phyloP scores from a whole-genome alignment of 257 asterid genomes.

The Salvia splendens region DNA sequence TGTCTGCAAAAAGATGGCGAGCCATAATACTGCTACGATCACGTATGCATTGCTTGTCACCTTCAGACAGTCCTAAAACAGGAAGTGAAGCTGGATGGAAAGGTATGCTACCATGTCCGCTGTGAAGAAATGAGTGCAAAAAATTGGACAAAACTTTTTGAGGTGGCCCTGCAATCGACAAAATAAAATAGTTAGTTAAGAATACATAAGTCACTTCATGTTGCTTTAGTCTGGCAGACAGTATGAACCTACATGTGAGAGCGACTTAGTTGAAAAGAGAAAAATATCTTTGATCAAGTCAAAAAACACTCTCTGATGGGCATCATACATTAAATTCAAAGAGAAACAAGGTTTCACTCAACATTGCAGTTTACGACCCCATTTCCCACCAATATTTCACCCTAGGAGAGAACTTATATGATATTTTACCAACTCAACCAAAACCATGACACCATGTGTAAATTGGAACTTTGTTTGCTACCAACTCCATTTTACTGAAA shows the following conservation, averaged over 20 bases:
- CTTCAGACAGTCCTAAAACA: slow-evolving; percentile 84
- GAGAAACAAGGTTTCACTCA: slow-evolving; percentile 12
- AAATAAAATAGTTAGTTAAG: slow-evolving; percentile 30
- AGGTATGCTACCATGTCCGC: slow-evolving; percentile 71
- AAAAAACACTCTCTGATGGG: not conserved
- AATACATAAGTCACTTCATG: slow-evolving; percentile 24
- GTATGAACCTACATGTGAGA: slow-evolving; percentile 9
- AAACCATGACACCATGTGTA: slow-evolving; percentile 11
- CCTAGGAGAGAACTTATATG: not conserved
- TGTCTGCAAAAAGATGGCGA: slow-evolving; percentile 95
- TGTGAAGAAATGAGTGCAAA: slow-evolving; percentile 92
- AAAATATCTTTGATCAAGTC: not conserved
- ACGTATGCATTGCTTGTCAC: slow-evolving; percentile 95
- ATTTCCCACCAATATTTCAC: not conserved
- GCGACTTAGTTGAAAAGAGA: slow-evolving; percentile 22
- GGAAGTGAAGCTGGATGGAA: slow-evolving; percentile 89
- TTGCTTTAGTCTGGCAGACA: not conserved
- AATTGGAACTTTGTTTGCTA: slow-evolving; percentile 17
- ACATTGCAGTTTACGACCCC: not conserved
- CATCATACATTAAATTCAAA: slow-evolving; percentile 6
- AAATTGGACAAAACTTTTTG: slow-evolving; percentile 90
- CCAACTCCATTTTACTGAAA: slow-evolving; percentile 7
- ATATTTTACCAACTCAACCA: slow-evolving; percentile 15
- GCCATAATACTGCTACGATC: slow-evolving; percentile 99
- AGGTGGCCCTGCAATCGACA: slow-evolving; percentile 77